Evolutionary conservation across 1,284 basidiomycete genomes (phyloP).

Genomic region (Malassezia obtusa): DNA sequence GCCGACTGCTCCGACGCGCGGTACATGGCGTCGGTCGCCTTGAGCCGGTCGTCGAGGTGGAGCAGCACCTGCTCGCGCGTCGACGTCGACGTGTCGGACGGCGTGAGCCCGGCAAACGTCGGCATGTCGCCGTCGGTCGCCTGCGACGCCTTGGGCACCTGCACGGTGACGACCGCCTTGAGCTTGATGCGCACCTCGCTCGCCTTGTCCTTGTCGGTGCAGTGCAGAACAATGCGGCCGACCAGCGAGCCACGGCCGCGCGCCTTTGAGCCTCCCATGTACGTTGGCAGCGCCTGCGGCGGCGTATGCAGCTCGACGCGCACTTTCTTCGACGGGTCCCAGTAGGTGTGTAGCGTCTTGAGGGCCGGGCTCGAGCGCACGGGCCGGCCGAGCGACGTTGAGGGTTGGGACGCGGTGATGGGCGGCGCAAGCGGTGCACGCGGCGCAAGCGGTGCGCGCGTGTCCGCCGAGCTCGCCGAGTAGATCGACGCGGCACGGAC

Average conservation of each 20-base stretch:
- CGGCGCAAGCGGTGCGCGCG: background rate
- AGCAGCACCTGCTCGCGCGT: conserved; percentile 23
- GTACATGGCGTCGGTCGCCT: conserved; percentile 12
- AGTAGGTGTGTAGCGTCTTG: conserved; percentile 14
- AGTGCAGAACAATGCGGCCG: conserved; percentile 21
- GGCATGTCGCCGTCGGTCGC: conserved; percentile 21
- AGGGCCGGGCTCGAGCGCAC: background rate
- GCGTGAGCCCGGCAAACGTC: conserved; percentile 12
- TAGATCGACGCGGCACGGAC: conserved; percentile 1
- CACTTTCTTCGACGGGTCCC: conserved; percentile 10
- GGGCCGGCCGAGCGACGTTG: too few relatives aligned
- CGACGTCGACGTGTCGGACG: conserved; percentile 3
- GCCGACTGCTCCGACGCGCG: conserved; percentile 4
- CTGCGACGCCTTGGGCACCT: conserved; percentile 18
- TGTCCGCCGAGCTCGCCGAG: background rate
- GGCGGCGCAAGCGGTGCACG: too few relatives aligned
- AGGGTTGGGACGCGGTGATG: background rate
- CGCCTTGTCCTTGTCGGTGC: conserved; percentile 20
- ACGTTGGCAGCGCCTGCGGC: conserved; percentile 33
- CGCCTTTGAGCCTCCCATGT: conserved; percentile 32
- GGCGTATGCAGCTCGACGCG: conserved; percentile 15
- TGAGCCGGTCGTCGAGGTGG: conserved; percentile 25
- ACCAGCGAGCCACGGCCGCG: conserved; percentile 29
- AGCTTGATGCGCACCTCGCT: conserved; percentile 27
- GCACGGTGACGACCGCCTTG: conserved; percentile 18